These are phyloP conservation scores for Schizosaccharomyces osmophilus DNA, from an alignment of 805 yeast species.

Conservation along the genomic window DNA sequence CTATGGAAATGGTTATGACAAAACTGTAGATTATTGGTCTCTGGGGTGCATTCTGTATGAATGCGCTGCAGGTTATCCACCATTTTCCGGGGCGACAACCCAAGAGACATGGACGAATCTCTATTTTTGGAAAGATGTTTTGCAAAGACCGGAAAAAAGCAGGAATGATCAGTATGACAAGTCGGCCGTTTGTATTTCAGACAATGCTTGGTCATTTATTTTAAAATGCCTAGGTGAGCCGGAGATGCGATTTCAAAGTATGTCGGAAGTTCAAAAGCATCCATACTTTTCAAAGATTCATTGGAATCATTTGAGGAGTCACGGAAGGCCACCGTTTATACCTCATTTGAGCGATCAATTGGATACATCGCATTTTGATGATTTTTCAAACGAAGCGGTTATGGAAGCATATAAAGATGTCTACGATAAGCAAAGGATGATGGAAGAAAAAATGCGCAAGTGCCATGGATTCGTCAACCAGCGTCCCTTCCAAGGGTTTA, in stretches of 20 bases:
- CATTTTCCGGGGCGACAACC: constrained; percentile 76
- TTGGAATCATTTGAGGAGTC: constrained; percentile 13
- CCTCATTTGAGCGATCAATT: constrained; percentile 91
- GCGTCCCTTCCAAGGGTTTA: neutral
- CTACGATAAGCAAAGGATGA: neutral
- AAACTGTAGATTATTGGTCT: constrained; percentile 96
- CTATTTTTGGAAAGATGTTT: constrained; percentile 73
- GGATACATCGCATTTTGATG: constrained; percentile 96
- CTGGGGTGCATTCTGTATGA: constrained; percentile 92
- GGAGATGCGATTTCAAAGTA: neutral
- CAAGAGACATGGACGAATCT: constrained; percentile 87
- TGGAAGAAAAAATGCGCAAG: neutral
- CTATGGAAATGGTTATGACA: constrained; percentile 80
- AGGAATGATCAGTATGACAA: constrained; percentile 32
- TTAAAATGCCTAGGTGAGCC: neutral
- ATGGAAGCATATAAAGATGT: neutral
- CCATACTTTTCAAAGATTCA: neutral
- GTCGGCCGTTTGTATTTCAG: neutral
- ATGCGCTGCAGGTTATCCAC: constrained; percentile 88
- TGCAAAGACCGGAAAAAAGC: constrained; percentile 27
- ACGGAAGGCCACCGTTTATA: constrained; percentile 37
- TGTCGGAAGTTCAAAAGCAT: neutral
- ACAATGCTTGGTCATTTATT: neutral
- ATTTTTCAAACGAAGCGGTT: constrained; percentile 66
- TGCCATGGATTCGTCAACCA: neutral